phyloP scores from a whole-genome alignment of 257 asterid genomes.

The Solanum rostratum region DNA sequence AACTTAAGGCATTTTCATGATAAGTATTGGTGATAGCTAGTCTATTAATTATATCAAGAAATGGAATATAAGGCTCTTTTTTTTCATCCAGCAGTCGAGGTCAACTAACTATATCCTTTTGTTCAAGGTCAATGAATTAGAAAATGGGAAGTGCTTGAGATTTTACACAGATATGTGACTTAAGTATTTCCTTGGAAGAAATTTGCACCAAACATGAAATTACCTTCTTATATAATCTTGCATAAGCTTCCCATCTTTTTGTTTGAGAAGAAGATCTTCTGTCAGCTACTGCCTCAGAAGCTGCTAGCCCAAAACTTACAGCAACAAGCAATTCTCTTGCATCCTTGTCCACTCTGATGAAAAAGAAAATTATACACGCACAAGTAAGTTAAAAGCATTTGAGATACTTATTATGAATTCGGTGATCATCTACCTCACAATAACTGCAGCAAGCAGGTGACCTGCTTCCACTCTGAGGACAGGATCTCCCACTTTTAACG shows the following conservation, averaged over 20 bases:
- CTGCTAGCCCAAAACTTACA: slow-evolving; percentile 73
- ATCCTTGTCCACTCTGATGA: slow-evolving; percentile 56
- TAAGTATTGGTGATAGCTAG: not conserved
- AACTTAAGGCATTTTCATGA: not conserved
- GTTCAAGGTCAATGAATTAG: not conserved
- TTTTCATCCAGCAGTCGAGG: not conserved
- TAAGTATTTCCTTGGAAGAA: not conserved
- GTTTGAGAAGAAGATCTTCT: slow-evolving; percentile 72
- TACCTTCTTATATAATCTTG: slow-evolving; percentile 83
- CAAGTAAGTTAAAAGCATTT: slow-evolving; percentile 3
- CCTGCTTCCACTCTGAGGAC: slow-evolving; percentile 96
- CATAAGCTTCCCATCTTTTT: slow-evolving; percentile 89
- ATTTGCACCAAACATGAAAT: not conserved
- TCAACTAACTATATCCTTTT: not conserved
- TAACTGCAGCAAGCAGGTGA: slow-evolving; percentile 88
- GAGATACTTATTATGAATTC: slow-evolving; percentile 1
- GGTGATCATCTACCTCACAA: slow-evolving; percentile 52
- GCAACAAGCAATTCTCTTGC: slow-evolving; percentile 96
- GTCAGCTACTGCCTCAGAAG: slow-evolving; percentile 81
- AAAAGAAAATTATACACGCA: slow-evolving; percentile 11
- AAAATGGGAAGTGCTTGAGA: not conserved
- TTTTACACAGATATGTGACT: not conserved
- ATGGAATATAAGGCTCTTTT: not conserved
- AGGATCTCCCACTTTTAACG: slow-evolving; percentile 86
- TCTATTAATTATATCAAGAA: not conserved